These are phyloP conservation scores for Firmiana major DNA, from an alignment of 345 rosid species.

Conservation along the genomic window DNA sequence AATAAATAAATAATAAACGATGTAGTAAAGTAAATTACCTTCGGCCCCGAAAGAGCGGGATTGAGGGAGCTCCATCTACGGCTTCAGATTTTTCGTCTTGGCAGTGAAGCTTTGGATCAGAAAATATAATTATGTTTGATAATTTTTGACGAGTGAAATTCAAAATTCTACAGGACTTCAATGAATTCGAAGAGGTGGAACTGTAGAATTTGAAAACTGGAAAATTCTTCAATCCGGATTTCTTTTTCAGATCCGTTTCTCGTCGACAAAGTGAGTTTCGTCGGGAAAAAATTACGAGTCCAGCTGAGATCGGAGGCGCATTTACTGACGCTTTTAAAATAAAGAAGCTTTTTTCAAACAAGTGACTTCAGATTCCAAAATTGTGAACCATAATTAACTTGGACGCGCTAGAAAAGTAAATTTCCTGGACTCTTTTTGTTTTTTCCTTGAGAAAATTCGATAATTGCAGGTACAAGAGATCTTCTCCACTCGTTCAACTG, in stretches of 20 bases:
- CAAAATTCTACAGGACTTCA: constrained; percentile 9
- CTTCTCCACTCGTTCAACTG: constrained; percentile 2
- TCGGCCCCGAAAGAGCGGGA: constrained; percentile 61
- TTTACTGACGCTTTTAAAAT: constrained; percentile 7
- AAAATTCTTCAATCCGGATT: constrained; percentile 8
- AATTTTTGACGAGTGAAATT: background rate
- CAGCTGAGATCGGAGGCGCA: constrained; percentile 37
- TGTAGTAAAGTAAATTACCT: constrained; percentile 40
- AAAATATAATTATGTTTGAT: background rate
- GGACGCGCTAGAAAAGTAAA: background rate
- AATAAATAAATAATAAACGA: background rate
- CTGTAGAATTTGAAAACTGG: background rate
- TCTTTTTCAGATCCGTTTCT: constrained; percentile 40
- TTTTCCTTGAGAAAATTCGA: background rate
- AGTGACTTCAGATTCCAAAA: background rate
- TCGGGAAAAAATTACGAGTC: background rate
- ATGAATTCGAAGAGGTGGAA: constrained; percentile 7
- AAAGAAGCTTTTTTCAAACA: background rate
- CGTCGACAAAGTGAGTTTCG: background rate
- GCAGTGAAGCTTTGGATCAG: background rate
- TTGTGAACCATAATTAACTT: background rate
- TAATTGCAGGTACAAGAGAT: background rate
- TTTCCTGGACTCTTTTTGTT: background rate
- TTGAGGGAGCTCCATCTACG: constrained; percentile 83
- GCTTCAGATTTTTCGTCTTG: background rate